A percentile compares a stretch with the other conserved stretches of the same genome.
These are phyloP conservation scores for Tillandsia fasciculata DNA, from an alignment of 176 grass and related monocot species.

Conservation along the genomic window DNA sequence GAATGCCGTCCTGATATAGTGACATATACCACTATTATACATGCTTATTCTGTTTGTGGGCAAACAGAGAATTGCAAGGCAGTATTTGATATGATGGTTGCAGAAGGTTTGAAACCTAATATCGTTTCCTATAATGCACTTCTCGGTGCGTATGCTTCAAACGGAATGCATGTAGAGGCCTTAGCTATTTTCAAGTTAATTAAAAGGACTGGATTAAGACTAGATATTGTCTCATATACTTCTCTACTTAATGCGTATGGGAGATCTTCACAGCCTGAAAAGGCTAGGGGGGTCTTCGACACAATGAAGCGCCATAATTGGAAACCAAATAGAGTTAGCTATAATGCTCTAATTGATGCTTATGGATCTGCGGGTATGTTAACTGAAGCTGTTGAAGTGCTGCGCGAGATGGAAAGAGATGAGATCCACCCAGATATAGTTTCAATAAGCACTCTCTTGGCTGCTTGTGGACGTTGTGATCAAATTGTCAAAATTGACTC, in stretches of 20 bases:
- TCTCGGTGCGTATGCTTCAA: slow-evolving; percentile 73
- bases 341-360: slow-evolving; percentile 96
- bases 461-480: slow-evolving; percentile 53
- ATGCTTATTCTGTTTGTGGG: slow-evolving; percentile 80
- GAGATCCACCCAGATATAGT: slow-evolving; percentile 68
- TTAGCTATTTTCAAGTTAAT: slow-evolving; percentile 61
- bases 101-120: slow-evolving; percentile 89
- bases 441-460: slow-evolving; percentile 85
- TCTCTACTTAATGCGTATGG: slow-evolving; percentile 93
- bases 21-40: slow-evolving; percentile 83
- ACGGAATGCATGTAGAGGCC: slow-evolving; percentile 69
- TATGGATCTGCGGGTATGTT: slow-evolving; percentile 82
- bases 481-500: slow-evolving; percentile 67
- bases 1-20: slow-evolving; percentile 70
- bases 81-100: slow-evolving; percentile 84
- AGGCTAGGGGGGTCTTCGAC: slow-evolving; percentile 64
- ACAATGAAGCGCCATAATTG: slow-evolving; percentile 51
- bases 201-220: slow-evolving; percentile 52
- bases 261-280: slow-evolving; percentile 68
- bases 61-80: slow-evolving; percentile 83
- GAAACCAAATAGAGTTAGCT: slow-evolving; percentile 91
- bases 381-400: slow-evolving; percentile 49
- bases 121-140: slow-evolving; percentile 87
- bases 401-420: slow-evolving; percentile 78
- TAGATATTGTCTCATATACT: slow-evolving; percentile 84